Percentiles rank a stretch among this genome's conserved stretches.
Conservation (phyloP, 371 early-diverging fungal species). For the Funneliformis caledonium region DNA sequence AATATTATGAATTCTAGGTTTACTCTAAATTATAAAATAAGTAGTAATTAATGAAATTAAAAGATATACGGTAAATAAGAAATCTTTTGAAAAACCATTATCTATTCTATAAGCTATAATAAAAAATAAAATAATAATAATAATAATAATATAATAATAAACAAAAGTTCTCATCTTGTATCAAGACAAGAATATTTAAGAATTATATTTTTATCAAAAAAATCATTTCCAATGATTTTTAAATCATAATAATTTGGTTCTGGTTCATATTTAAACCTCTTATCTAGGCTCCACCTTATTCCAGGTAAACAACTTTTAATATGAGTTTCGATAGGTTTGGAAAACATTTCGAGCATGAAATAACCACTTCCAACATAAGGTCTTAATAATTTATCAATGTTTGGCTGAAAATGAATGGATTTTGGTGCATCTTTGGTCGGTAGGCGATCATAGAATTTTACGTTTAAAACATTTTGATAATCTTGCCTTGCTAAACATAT, state of each 20-base stretch:
- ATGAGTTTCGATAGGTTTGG: not conserved
- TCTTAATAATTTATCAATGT: not conserved
- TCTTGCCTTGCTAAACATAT: not conserved
- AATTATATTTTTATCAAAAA: not conserved
- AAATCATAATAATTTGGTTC: not conserved
- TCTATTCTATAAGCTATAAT: not conserved
- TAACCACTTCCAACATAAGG: not conserved
- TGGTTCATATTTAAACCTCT: not conserved
- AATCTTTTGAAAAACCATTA: too few species aligned
- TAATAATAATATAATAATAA: not conserved
- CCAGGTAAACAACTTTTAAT: not conserved
- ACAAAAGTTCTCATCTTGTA: not conserved
- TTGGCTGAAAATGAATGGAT: not conserved
- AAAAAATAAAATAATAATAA: too few species aligned
- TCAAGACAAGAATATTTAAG: conserved; percentile 3
- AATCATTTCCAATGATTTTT: not conserved
- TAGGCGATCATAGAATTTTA: conserved; percentile 19
- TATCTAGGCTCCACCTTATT: not conserved
- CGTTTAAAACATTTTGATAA: not conserved
- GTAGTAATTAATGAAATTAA: too few species aligned
- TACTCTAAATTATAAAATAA: too few species aligned
- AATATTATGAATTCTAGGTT: too few species aligned
- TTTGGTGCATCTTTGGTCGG: conserved; percentile 1
- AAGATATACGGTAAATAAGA: too few species aligned
- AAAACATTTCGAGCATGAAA: not conserved